Base-by-base conservation (phyloP, 805 yeast species). In the Cyberlindnera misumaiensis region DNA sequence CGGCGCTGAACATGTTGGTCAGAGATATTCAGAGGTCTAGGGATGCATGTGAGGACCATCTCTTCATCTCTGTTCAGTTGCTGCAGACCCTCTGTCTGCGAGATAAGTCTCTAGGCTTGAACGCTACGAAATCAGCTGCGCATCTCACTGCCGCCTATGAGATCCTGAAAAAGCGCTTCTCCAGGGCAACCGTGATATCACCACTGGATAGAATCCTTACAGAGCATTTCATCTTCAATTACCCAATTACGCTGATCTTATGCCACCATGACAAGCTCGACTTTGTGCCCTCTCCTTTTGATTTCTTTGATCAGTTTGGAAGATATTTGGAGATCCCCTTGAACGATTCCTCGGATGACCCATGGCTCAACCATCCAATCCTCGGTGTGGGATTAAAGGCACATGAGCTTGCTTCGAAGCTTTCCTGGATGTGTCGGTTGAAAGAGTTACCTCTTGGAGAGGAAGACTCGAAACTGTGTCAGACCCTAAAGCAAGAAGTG, bases 141-240 rank as follows among this genome's bases (percentile, higher is more conserved):
- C 58, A 53, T 36, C 28, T 53, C 5, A 41, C 48, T 13, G 55
- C 56, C 3, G 43, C 56, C 1, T 53, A 52, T 40, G 55, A 49
- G 36, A 52, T 53, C 10, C 41, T 53, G 9, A 52, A 51, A 40
- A 53, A 49, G 15, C 30, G 56, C 13, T 51, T 47, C 32, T 30
- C 40, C 12, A 39, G 36, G 17, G 14, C 14, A 3, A 14, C 38
- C 24, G 34, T 11, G 36, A 38, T 45, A 5, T 30, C 39, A 2
- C 51, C 53, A 3, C 22, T 53, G 22, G 56, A 52, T 34, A 35
- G 47, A 12, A 36, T 52, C 6, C 36, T 53, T 2, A 36, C 44
- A 3, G 58, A 53, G 29, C 54, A 53, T 29, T 53, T 53, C 28
- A 35, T 52, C 9, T 44, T 48, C 39, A 48, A 52, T 37, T 52